A percentile compares a stretch with the other conserved stretches of the same genome.
phyloP scores from a whole-genome alignment of 257 asterid genomes.

The Nicotiana otophora region DNA sequence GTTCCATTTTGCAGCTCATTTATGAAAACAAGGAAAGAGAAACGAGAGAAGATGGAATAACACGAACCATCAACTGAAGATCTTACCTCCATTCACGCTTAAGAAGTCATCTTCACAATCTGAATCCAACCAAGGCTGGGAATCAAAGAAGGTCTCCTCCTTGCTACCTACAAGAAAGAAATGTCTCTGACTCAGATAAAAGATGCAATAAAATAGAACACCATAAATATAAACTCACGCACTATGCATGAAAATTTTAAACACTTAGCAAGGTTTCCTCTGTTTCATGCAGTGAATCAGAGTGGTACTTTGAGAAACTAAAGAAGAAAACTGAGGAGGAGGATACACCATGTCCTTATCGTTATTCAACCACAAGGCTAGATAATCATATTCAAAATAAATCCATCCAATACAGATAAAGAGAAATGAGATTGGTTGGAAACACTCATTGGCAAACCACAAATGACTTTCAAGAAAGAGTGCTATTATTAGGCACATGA shows the following conservation, averaged over 20 bases:
- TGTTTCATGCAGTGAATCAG: not conserved
- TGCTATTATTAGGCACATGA: not conserved
- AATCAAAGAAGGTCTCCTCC: constrained; percentile 70
- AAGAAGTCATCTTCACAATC: constrained; percentile 77
- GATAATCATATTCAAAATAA: not conserved
- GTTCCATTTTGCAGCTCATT: not conserved
- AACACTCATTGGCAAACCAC: not conserved
- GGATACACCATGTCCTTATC: not conserved
- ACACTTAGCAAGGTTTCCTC: not conserved
- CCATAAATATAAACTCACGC: not conserved
- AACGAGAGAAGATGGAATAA: not conserved
- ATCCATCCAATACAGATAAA: not conserved
- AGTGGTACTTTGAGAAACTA: not conserved
- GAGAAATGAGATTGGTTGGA: not conserved
- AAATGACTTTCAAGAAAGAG: not conserved
- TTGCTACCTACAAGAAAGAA: constrained; percentile 43
- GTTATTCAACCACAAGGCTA: not conserved
- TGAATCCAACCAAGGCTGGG: constrained; percentile 74
- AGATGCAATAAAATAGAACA: not conserved
- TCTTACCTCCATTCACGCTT: constrained; percentile 84
- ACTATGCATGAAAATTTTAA: not conserved
- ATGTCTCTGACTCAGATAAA: not conserved
- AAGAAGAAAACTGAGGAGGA: not conserved
- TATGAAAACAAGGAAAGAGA: not conserved
- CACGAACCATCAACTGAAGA: not conserved